Conservation (phyloP, 31 red algal species). For the Asparagopsis taxiformis region DNA sequence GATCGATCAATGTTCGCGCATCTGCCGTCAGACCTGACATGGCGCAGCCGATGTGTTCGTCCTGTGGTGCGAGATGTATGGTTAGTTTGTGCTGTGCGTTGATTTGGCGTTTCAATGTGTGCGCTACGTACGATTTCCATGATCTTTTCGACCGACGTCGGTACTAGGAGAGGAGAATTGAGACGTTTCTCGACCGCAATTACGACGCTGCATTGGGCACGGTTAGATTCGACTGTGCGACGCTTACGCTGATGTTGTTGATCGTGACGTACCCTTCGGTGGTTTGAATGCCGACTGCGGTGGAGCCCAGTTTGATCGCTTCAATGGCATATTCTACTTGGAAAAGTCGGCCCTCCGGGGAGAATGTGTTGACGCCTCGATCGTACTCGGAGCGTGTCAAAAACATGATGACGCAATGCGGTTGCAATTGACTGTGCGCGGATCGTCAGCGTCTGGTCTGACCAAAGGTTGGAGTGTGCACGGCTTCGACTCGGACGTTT, state of each 20-base stretch:
- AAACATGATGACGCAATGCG: slow-evolving; percentile 98
- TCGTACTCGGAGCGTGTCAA: slow-evolving; percentile 95
- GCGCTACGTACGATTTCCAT: slow-evolving; percentile 72
- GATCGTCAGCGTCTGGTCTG: no score
- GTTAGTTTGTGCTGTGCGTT: not conserved
- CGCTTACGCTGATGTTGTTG: not conserved
- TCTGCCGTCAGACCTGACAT: slow-evolving; percentile 94
- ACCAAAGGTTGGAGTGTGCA: no score
- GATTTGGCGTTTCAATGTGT: not conserved
- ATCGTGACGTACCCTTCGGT: slow-evolving; percentile 65
- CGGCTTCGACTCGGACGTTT: no score
- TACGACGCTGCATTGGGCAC: slow-evolving; percentile 61
- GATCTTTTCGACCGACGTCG: slow-evolving; percentile 91
- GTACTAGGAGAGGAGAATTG: slow-evolving; percentile 85
- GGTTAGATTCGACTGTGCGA: not conserved
- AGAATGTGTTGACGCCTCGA: slow-evolving; percentile 98
- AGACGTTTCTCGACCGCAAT: slow-evolving; percentile 98
- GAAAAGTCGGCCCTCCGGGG: slow-evolving; percentile 95
- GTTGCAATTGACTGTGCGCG: no score
- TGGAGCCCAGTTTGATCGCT: slow-evolving; percentile 98
- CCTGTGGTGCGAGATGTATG: slow-evolving; percentile 16
- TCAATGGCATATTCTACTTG: slow-evolving; percentile 99
- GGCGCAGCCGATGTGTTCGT: slow-evolving; percentile 85
- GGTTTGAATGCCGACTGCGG: slow-evolving; percentile 91
- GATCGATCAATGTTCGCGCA: slow-evolving; percentile 93